A percentile compares a stretch with the other conserved stretches of the same genome.
Evolutionary conservation across 2,329 filamentous ascomycete genomes (phyloP).

Genomic region (Colletotrichum musae): DNA sequence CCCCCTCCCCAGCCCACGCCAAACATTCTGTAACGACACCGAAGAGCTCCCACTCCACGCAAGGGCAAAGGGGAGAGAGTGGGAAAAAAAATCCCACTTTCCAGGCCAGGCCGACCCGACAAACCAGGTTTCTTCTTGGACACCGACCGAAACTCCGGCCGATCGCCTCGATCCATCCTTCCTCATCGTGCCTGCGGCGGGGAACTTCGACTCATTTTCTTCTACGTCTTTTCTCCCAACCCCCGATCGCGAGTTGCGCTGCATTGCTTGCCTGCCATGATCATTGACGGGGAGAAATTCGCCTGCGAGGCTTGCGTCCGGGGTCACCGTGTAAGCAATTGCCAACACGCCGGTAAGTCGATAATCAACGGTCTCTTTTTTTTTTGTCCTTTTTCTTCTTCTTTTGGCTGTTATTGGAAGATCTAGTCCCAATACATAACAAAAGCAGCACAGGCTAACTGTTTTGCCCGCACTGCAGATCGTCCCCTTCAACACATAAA

Average conservation of each 20-base stretch:
- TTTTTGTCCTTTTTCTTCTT: constrained; percentile 15
- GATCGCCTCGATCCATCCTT: constrained; percentile 38
- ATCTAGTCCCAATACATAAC: constrained; percentile 3
- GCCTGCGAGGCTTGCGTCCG: constrained; percentile 98
- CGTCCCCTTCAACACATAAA: constrained; percentile 94
- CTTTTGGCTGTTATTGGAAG: constrained; percentile 8
- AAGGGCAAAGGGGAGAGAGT: constrained; percentile 26
- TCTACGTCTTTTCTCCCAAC: constrained; percentile 27
- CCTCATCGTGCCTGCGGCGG: constrained; percentile 33
- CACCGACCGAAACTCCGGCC: constrained; percentile 34
- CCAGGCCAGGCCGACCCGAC: constrained; percentile 20
- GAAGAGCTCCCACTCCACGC: constrained; percentile 41
- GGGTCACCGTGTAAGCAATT: constrained; percentile 98
- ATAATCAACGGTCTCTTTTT: background rate
- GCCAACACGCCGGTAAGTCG: constrained; percentile 89
- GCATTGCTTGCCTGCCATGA: constrained; percentile 66
- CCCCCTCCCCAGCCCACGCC: constrained; percentile 36
- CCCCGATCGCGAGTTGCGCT: constrained; percentile 13
- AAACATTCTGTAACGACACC: constrained; percentile 41
- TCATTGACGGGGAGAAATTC: constrained; percentile 96
- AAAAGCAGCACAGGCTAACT: background rate
- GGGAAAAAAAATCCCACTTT: constrained; percentile 29
- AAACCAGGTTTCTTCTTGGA: constrained; percentile 24
- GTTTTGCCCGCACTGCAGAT: constrained; percentile 67
- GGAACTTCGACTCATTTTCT: constrained; percentile 36